phyloP scores from a whole-genome alignment of 2,329 filamentous ascomycete genomes.

The Fusarium fujikuroi region DNA sequence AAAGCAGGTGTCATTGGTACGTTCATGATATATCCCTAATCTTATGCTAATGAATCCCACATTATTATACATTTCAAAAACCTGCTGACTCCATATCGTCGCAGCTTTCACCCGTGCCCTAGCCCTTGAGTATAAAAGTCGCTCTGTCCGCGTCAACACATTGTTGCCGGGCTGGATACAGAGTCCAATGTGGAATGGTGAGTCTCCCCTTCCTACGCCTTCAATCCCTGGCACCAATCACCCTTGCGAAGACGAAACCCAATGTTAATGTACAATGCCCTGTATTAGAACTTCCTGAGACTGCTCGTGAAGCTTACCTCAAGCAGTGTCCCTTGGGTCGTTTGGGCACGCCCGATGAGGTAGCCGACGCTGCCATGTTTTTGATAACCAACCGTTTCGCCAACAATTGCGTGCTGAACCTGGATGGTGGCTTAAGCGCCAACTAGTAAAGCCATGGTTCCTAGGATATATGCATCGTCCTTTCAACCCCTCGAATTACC shows the following conservation, averaged over 20 bases:
- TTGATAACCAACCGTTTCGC: conserved; percentile 82
- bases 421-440: conserved; percentile 86
- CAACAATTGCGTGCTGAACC: conserved; percentile 86
- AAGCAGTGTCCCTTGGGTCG: conserved; percentile 71
- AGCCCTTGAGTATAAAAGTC: conserved; percentile 68
- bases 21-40: conserved; percentile 39
- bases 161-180: conserved; percentile 86
- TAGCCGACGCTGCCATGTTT: conserved; percentile 85
- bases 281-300: conserved; percentile 51
- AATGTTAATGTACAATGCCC: conserved; percentile 54
- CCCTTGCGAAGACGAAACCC: conserved; percentile 26
- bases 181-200: conserved; percentile 82
- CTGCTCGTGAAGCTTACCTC: conserved; percentile 53
- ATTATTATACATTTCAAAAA: conserved; percentile 40
- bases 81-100: conserved; percentile 31
- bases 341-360: conserved; percentile 75
- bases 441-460: conserved; percentile 52
- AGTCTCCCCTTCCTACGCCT: conserved; percentile 44
- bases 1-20: conserved; percentile 82
- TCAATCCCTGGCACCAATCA: conserved; percentile 11
- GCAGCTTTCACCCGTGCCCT: conserved; percentile 75
- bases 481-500: neutral
- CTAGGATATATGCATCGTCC: conserved; percentile 16
- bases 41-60: conserved; percentile 29
- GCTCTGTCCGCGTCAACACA: conserved; percentile 79